Evolutionary conservation across 1,284 basidiomycete genomes (phyloP).

Genomic region (Ustilago hordei): DNA sequence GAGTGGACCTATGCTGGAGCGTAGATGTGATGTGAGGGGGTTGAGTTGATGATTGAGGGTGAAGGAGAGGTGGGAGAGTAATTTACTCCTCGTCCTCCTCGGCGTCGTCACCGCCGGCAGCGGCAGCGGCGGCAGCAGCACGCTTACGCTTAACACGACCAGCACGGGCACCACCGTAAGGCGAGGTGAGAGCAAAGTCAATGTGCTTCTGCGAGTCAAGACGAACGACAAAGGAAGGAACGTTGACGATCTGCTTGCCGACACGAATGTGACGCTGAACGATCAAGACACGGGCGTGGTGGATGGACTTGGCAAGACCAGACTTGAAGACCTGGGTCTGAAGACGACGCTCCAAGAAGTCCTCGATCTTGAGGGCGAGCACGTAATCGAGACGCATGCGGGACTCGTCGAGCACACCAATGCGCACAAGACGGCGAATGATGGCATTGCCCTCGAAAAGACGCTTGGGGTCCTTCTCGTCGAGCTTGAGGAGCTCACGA

Average conservation of each 20-base stretch:
- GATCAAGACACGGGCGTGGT: slow-evolving; percentile 98
- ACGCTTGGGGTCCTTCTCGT: slow-evolving; percentile 99
- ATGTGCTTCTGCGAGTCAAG: slow-evolving; percentile 80
- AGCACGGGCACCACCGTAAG: slow-evolving; percentile 94
- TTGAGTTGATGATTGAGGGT: background rate
- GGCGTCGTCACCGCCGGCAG: slow-evolving; percentile 84
- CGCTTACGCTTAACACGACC: slow-evolving; percentile 99
- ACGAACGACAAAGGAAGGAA: slow-evolving; percentile 96
- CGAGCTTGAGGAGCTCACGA: slow-evolving; percentile 99
- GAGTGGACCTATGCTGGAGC: slow-evolving; percentile 8
- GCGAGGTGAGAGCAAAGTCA: slow-evolving; percentile 97
- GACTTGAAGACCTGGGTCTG: slow-evolving; percentile 99
- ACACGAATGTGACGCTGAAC: slow-evolving; percentile 97
- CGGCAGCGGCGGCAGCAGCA: slow-evolving; percentile 89
- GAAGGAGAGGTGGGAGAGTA: background rate
- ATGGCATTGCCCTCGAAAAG: slow-evolving; percentile 99
- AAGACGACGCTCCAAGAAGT: slow-evolving; percentile 98
- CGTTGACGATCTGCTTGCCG: slow-evolving; percentile 99
- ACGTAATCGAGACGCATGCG: slow-evolving; percentile 94
- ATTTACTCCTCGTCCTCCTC: slow-evolving; percentile 75
- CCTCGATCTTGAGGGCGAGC: slow-evolving; percentile 97
- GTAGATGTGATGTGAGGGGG: background rate
- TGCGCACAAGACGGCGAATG: slow-evolving; percentile 98
- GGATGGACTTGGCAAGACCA: slow-evolving; percentile 96
- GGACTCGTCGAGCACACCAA: slow-evolving; percentile 98